A percentile compares a stretch with the other conserved stretches of the same genome.
Evolutionary conservation across 1,284 basidiomycete genomes (phyloP).

Genomic region (Paramarasmius palmivorus): DNA sequence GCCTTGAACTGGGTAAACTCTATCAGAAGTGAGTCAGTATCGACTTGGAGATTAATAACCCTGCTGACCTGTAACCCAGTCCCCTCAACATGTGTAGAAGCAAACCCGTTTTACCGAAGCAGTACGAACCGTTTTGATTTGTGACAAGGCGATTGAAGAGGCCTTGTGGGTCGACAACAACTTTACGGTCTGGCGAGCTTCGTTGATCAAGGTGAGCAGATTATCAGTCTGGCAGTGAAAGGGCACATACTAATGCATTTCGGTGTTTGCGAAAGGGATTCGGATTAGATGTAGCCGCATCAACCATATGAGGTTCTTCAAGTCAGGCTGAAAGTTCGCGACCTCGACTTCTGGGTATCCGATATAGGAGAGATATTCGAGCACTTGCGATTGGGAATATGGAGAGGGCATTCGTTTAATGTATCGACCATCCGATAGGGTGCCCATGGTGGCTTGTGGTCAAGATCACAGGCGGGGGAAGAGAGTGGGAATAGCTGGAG

Average conservation of each 20-base stretch:
- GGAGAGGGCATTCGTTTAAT: neutral
- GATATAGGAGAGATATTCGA: neutral
- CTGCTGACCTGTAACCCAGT: slow-evolving; percentile 34
- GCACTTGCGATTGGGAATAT: neutral
- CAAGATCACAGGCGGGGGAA: no score
- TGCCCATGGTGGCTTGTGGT: neutral
- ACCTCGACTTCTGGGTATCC: neutral
- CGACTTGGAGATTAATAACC: no score
- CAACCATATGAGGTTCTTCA: slow-evolving; percentile 28
- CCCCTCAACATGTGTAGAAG: slow-evolving; percentile 36
- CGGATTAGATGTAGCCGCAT: slow-evolving; percentile 24
- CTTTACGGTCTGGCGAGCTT: slow-evolving; percentile 31
- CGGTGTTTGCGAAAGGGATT: slow-evolving; percentile 37
- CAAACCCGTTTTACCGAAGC: slow-evolving; percentile 36
- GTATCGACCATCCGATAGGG: neutral
- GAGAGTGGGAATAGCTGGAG: no score
- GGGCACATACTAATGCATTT: slow-evolving; percentile 41
- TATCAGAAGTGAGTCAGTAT: slow-evolving; percentile 10
- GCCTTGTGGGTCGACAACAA: slow-evolving; percentile 31
- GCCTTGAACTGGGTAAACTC: slow-evolving; percentile 30
- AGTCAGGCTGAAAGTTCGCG: slow-evolving; percentile 21
- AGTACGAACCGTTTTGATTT: slow-evolving; percentile 33
- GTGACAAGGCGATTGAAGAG: slow-evolving; percentile 31
- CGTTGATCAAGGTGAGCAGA: neutral
- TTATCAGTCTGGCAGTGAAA: neutral